These are phyloP conservation scores for Umbellularia californica DNA, from an alignment of 164 flowering plant genomes.

Conservation along the genomic window DNA sequence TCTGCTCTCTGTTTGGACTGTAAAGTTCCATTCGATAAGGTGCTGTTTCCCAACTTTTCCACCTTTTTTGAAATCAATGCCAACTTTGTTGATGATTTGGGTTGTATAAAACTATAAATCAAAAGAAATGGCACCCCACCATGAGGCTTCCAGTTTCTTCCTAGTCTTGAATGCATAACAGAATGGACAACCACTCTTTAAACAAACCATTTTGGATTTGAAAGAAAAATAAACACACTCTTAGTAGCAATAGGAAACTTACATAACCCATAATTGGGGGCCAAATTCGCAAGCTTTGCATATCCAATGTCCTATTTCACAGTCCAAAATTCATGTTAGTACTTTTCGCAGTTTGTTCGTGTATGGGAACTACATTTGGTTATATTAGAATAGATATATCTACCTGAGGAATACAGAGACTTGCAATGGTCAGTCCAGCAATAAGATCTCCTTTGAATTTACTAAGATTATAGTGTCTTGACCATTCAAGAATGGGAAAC, in stretches of 20 bases:
- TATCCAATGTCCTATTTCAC: slow-evolving; percentile 64
- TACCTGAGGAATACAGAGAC: slow-evolving; percentile 91
- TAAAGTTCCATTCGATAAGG: too few relatives aligned
- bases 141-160: too few relatives aligned
- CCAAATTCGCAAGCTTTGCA: slow-evolving; percentile 62
- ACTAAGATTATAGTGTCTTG: slow-evolving; percentile 39
- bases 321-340: neutral
- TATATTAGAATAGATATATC: neutral
- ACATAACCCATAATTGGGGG: slow-evolving; percentile 70
- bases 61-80: too few relatives aligned
- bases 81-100: too few relatives aligned
- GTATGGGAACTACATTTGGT: neutral
- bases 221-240: neutral
- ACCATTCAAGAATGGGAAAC: slow-evolving; percentile 76
- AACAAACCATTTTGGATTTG: neutral
- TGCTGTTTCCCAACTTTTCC: too few relatives aligned
- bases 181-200: too few relatives aligned
- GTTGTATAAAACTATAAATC: too few relatives aligned
- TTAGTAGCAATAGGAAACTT: slow-evolving; percentile 24
- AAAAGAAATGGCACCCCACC: too few relatives aligned
- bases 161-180: too few relatives aligned
- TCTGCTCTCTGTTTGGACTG: too few relatives aligned
- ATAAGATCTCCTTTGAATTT: slow-evolving; percentile 68
- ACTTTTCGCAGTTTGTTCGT: neutral
- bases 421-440: slow-evolving; percentile 86